Evolutionary conservation across 768 basidiomycete species (phyloP).

Genomic region (Sistotremastrum suecicum): DNA sequence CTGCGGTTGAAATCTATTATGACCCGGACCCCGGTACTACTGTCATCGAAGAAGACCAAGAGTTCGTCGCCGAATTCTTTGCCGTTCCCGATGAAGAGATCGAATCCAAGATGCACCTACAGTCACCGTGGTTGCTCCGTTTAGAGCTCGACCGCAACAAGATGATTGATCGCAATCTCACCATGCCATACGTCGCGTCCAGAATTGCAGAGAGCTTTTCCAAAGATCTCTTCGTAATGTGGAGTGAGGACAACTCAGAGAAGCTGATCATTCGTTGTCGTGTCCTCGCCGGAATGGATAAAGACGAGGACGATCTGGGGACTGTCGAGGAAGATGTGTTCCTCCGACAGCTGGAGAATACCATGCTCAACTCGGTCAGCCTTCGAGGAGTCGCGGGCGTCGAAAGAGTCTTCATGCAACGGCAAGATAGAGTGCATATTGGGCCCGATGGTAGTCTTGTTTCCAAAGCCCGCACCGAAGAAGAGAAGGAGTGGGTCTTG

Average conservation of each 20-base stretch:
- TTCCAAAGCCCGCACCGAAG: slow-evolving; percentile 26
- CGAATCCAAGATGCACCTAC: slow-evolving; percentile 76
- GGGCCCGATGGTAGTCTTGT: slow-evolving; percentile 48
- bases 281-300: slow-evolving; percentile 71
- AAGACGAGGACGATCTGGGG: slow-evolving; percentile 70
- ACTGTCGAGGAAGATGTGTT: slow-evolving; percentile 87
- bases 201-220: slow-evolving; percentile 92
- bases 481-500: slow-evolving; percentile 86
- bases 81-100: slow-evolving; percentile 97
- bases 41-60: slow-evolving; percentile 88
- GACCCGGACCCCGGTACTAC: slow-evolving; percentile 87
- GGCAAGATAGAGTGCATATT: slow-evolving; percentile 67
- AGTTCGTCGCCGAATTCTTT: slow-evolving; percentile 98
- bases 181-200: slow-evolving; percentile 88
- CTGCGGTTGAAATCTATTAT: slow-evolving; percentile 95
- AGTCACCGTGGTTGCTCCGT: slow-evolving; percentile 95
- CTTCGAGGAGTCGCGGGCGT: slow-evolving; percentile 88
- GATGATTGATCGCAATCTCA: slow-evolving; percentile 94
- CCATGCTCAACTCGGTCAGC: slow-evolving; percentile 90
- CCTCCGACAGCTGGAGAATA: slow-evolving; percentile 89
- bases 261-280: slow-evolving; percentile 96
- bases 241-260: slow-evolving; percentile 97
- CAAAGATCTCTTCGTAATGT: slow-evolving; percentile 92
- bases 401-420: slow-evolving; percentile 83
- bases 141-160: slow-evolving; percentile 93